A percentile compares a stretch with the other conserved stretches of the same genome.
Evolutionary conservation across 2,329 filamentous ascomycete genomes (phyloP).

Genomic region (Xylaria sp.): DNA sequence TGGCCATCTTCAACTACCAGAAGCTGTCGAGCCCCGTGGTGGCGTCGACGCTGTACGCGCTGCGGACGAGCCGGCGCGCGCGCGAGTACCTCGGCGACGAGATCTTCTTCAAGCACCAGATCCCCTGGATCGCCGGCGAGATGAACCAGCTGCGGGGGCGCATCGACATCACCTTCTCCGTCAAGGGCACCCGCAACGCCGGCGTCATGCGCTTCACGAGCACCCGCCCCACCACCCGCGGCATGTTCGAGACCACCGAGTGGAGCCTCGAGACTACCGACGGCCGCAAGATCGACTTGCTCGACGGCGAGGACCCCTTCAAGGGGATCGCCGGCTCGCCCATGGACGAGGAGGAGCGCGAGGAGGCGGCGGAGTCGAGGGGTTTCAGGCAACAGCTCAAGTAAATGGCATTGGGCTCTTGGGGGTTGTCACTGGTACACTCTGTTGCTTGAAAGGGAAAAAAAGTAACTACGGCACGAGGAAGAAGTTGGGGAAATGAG

Average conservation of each 20-base stretch:
- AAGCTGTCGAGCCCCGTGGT: conserved; percentile 87
- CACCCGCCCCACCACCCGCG: conserved; percentile 62
- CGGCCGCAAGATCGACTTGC: conserved; percentile 67
- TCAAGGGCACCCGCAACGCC: conserved; percentile 73
- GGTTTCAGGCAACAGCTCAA: conserved; percentile 57
- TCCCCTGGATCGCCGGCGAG: conserved; percentile 82
- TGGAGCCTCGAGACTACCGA: conserved; percentile 80
- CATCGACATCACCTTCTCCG: conserved; percentile 85
- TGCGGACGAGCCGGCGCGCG: conserved; percentile 77
- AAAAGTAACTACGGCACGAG: too few species aligned
- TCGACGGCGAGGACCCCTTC: conserved; percentile 77
- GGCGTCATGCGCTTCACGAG: conserved; percentile 83
- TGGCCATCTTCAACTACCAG: conserved; percentile 99
- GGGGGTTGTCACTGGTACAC: neutral
- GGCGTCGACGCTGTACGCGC: conserved; percentile 85
- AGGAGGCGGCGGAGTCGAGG: conserved; percentile 47
- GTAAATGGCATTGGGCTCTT: conserved; percentile 14
- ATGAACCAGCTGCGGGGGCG: conserved; percentile 92
- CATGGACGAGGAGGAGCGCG: conserved; percentile 44
- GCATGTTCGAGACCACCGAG: conserved; percentile 81
- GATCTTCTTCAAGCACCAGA: conserved; percentile 77
- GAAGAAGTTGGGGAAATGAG: too few species aligned
- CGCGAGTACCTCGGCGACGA: conserved; percentile 82
- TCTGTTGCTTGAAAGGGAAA: too few species aligned
- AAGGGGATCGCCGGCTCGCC: conserved; percentile 49